Conservation (phyloP, 371 early-diverging fungal species). For the Gilbertella persicaria region DNA sequence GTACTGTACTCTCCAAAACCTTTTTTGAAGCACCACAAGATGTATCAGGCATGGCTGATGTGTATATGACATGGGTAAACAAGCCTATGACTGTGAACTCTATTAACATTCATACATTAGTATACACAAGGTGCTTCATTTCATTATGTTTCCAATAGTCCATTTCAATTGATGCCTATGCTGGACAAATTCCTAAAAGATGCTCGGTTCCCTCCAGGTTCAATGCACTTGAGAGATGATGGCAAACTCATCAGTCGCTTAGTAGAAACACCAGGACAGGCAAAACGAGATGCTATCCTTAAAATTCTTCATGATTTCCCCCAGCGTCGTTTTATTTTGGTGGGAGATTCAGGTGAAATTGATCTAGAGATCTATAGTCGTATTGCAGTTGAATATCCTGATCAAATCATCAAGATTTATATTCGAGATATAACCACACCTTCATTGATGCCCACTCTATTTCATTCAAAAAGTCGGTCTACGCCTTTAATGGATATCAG, state of each 20-base stretch:
- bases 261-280: constrained; percentile 43
- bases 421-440: constrained; percentile 91
- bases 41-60: constrained; percentile 73
- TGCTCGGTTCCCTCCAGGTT: constrained; percentile 78
- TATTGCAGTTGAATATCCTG: constrained; percentile 63
- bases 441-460: constrained; percentile 73
- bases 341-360: constrained; percentile 91
- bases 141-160: constrained; percentile 92
- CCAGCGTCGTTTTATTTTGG: constrained; percentile 76
- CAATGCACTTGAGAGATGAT: constrained; percentile 70
- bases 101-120: constrained; percentile 60
- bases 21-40: constrained; percentile 63
- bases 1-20: constrained; percentile 65
- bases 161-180: constrained; percentile 84
- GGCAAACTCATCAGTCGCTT: constrained; percentile 40
- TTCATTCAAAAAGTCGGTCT: constrained; percentile 11
- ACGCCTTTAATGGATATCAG: not conserved
- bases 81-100: not conserved
- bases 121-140: constrained; percentile 71
- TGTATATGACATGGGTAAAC: constrained; percentile 63
- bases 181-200: constrained; percentile 70
- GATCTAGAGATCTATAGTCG: constrained; percentile 82
- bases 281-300: constrained; percentile 64
- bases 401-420: constrained; percentile 76
- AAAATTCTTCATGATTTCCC: constrained; percentile 73